Evolutionary conservation across 2,329 filamentous ascomycete genomes (phyloP), one percentile per base, ranked within the genome.

Genomic region (Claviceps sp.): DNA sequence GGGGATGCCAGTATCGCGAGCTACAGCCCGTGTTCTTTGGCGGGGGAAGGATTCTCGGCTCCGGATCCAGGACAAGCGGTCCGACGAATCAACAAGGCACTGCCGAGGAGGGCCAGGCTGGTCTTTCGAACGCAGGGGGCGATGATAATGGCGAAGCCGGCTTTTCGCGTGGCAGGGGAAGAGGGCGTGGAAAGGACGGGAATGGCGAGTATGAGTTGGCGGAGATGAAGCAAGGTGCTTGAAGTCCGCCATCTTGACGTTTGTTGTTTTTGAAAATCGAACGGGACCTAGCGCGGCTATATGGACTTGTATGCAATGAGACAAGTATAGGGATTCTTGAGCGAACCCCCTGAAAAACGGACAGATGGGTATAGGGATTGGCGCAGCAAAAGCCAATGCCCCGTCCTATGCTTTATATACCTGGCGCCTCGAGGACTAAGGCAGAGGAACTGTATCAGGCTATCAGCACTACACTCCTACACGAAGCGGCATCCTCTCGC

Each of bases 1-100:
- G 91, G 87, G 87, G 84, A 3, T 97, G 91, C 64, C 88, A 84
- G 62, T 94, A 89, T 75, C 78, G 91, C 54, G 93, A 98, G 68
- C 71, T 98, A 52, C 78, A 82, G 61, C 91, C 93, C 11, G 94
- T 97, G 60, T 84, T 80, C 53, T 96, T 97, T 63, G 88, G 88
- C 20, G 84, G 84, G 2, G 72, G 66, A 8, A 64, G 66, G 7
- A 67, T 66, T 39, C 63, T 68, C 45, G 62, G 63, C n/a, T 58
- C 61, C 16, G 56, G 58, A 52, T 53, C 58, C 37, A 45, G 48
- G 26, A 23, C 53, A 49, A 39, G 42, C 3, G 43, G 42, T 43
- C 44, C 55, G 50, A 58, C 55, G 49, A 64, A 44, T 20, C 59
- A 53, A n/a, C 55, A 53, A 47, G 56, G 55, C 5, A 57, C 53